A percentile compares a stretch with the other conserved stretches of the same genome.
Conservation (phyloP, 176 grass and related monocot species). For the Poa pratensis region DNA sequence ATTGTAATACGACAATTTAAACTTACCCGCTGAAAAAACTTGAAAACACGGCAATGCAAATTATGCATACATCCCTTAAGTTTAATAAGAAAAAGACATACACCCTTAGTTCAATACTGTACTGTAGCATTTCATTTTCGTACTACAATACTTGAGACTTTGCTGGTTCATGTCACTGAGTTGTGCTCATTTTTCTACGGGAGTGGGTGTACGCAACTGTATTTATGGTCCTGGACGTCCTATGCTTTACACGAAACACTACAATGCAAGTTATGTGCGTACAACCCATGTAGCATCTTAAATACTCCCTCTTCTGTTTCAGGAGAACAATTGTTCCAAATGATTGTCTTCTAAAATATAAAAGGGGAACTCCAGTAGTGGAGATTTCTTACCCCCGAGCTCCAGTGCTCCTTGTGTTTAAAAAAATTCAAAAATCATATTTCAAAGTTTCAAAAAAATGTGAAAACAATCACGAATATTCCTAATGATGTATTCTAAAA, state of each 20-base stretch:
- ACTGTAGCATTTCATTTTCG: background rate
- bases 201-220: background rate
- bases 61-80: background rate
- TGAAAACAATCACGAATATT: no score
- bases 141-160: constrained; percentile 1
- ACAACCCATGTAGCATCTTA: background rate
- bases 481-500: no score
- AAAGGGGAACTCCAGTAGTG: no score
- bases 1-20: background rate
- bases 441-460: no score
- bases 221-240: background rate
- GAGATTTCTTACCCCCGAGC: no score
- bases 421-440: no score
- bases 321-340: background rate
- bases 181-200: background rate
- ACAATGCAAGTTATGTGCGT: background rate
- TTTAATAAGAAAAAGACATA: background rate
- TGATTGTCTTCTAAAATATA: background rate
- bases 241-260: background rate
- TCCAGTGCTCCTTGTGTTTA: no score
- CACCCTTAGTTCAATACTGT: background rate
- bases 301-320: background rate
- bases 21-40: background rate
- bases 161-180: background rate
- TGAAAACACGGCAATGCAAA: background rate